Evolutionary conservation across 2,329 filamentous ascomycete genomes (phyloP).

Genomic region (Nemania sp.): DNA sequence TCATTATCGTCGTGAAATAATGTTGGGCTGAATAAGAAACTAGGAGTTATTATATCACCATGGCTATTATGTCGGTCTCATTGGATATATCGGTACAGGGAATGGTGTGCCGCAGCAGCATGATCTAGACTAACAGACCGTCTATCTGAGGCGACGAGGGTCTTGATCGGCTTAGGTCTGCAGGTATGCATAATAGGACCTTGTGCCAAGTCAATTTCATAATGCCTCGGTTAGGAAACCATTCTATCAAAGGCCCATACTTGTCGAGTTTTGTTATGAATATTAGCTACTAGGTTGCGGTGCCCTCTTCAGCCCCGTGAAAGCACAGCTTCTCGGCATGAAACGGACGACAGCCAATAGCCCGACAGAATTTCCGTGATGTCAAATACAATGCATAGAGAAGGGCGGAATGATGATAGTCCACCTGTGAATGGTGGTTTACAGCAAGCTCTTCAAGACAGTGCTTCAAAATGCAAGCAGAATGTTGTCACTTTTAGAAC

Average conservation of each 20-base stretch:
- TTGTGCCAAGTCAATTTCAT: neutral
- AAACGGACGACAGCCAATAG: neutral
- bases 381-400: neutral
- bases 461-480: neutral
- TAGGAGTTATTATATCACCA: neutral
- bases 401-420: neutral
- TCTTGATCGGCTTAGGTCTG: neutral
- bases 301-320: neutral
- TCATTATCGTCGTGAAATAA: neutral
- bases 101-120: neutral
- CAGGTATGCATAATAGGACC: conserved; percentile 1
- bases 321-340: neutral
- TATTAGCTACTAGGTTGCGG: neutral
- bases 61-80: neutral
- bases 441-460: neutral
- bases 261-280: neutral
- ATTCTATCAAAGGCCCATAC: neutral
- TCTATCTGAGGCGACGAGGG: neutral
- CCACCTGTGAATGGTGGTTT: neutral
- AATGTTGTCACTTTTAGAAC: conserved; percentile 3
- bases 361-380: neutral
- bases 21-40: neutral
- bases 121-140: neutral
- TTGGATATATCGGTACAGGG: neutral
- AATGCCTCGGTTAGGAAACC: neutral